Evolutionary conservation across 805 yeast genomes (phyloP).

Genomic region (Lachancea kluyveri): DNA sequence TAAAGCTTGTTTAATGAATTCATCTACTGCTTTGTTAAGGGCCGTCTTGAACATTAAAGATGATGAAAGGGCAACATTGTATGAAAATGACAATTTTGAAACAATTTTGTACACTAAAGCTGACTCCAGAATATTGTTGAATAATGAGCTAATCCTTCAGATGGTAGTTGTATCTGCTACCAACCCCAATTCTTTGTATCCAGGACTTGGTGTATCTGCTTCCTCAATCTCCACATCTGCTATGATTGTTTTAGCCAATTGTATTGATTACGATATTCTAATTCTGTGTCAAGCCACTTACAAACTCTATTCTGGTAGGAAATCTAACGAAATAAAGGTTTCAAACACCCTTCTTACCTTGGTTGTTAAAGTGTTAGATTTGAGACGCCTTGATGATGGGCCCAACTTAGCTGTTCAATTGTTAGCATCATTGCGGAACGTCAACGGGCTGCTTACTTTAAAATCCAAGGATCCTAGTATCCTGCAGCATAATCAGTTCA

Average conservation of each 20-base stretch:
- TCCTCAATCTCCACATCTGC: constrained; percentile 31
- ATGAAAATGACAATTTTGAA: constrained; percentile 27
- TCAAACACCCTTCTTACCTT: constrained; percentile 27
- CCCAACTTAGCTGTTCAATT: constrained; percentile 27
- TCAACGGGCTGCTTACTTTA: constrained; percentile 28
- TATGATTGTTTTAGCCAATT: constrained; percentile 34
- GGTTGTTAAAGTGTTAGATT: constrained; percentile 4
- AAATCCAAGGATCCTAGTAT: constrained; percentile 16
- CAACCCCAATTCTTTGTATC: constrained; percentile 25
- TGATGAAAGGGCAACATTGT: constrained; percentile 23
- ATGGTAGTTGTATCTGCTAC: constrained; percentile 29
- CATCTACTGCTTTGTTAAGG: constrained; percentile 31
- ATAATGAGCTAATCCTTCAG: constrained; percentile 30
- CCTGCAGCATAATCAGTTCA: constrained; percentile 23
- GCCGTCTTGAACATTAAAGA: constrained; percentile 27
- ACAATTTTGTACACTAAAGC: constrained; percentile 39
- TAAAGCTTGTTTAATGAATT: constrained; percentile 31
- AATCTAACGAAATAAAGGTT: constrained; percentile 23
- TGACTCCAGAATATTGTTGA: constrained; percentile 44
- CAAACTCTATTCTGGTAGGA: constrained; percentile 29
- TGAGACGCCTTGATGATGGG: constrained; percentile 19
- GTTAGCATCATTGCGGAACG: constrained; percentile 25
- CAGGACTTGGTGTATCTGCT: constrained; percentile 25
- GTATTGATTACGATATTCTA: constrained; percentile 42
- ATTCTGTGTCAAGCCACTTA: constrained; percentile 37